Evolutionary conservation across 1,284 basidiomycete genomes (phyloP), one percentile per base, ranked within the genome.

Genomic region (Albatrellus sp.): DNA sequence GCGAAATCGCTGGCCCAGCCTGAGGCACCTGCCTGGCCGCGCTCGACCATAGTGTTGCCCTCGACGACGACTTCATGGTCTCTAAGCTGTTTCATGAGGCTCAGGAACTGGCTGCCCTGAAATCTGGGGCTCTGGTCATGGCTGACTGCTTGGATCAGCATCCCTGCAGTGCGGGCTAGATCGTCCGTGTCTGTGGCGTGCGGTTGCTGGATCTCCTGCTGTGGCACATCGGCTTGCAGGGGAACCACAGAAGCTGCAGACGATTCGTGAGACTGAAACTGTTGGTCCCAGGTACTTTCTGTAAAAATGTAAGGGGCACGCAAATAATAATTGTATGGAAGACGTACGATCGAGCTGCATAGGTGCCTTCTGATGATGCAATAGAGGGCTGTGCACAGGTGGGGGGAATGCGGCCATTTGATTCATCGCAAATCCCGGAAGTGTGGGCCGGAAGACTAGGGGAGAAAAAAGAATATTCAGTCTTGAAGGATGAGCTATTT

Each of bases 1-100:
- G 44, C 43, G 42, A 47, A 52, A 44, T 32, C 45, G 34, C 38
- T 46, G 30, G 29, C 41, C 39, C 24, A 50, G 48, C 45, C 47
- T 49, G 47, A 49, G 14, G 17, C 39, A 35, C 36, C 42, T 43
- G 29, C 45, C 46, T 49, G 56, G 45, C 68, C 63, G 47, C 63
- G 73, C 49, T 76, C 66, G 12, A 93, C 81, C 60, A 93, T 78
- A 44, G 83, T 66, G 56, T 88, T 80, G 14, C 85, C 90, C 46
- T 90, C 77, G 1, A 96, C 82, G 8, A 85, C 75, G n/a, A 92
- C 74, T 54, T 86, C 75, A 11, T 80, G 77, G 59, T 93, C 89
- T 19, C 90, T 73, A 37, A 98, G 64, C 54, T 88, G 81, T 44
- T 76, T 76, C 84, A 97, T 92, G 24, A 98, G 71, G 14, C 73